These are phyloP conservation scores for Metrosideros polymorpha DNA, from an alignment of 441 rosid genomes.

Conservation along the genomic window DNA sequence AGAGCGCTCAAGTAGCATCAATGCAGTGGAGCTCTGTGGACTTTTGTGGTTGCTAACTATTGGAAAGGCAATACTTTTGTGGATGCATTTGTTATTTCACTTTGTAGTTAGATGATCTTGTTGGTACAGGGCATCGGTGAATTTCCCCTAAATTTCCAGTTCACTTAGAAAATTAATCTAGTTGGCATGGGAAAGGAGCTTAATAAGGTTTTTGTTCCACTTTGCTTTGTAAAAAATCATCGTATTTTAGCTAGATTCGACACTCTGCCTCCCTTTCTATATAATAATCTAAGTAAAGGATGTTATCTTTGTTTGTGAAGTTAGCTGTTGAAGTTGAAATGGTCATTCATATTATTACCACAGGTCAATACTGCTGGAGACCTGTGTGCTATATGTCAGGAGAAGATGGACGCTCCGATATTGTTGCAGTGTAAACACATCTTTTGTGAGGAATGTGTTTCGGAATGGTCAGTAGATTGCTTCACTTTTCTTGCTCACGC, in stretches of 20 bases:
- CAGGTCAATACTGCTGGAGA: conserved; percentile 55
- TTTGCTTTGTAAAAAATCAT: neutral
- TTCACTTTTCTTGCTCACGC: neutral
- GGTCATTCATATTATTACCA: neutral
- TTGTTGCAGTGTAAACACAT: conserved; percentile 51
- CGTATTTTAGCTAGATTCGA: neutral
- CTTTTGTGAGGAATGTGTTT: conserved; percentile 61
- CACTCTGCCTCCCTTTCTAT: neutral
- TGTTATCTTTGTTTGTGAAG: neutral
- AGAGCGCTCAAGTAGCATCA: neutral
- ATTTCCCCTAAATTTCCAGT: neutral
- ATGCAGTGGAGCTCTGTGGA: neutral
- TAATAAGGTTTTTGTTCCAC: neutral
- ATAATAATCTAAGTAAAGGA: neutral
- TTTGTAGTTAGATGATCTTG: neutral
- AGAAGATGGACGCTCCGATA: conserved; percentile 54
- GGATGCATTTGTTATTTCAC: neutral
- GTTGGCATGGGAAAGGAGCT: neutral
- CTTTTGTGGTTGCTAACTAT: neutral
- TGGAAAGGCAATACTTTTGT: neutral
- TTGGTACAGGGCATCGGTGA: neutral
- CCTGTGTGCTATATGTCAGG: conserved; percentile 66
- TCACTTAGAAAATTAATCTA: neutral
- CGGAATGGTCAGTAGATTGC: conserved; percentile 43
- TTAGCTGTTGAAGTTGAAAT: neutral